Conservation (phyloP, 2,329 filamentous ascomycete genomes). For the Clonostachys chloroleuca region DNA sequence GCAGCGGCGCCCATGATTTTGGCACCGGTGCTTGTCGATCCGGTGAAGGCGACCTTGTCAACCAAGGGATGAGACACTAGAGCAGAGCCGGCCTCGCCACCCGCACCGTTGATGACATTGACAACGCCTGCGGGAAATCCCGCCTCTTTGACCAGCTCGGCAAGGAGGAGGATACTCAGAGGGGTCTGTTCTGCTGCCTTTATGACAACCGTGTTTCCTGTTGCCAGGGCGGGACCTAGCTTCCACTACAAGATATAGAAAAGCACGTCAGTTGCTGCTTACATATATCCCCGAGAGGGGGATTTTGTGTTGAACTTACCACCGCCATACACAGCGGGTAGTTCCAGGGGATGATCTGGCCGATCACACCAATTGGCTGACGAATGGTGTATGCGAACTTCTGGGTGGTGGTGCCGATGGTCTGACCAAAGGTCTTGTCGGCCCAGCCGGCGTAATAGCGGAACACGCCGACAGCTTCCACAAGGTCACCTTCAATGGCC, state of each 20-base stretch:
- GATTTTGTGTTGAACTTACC: too few species aligned
- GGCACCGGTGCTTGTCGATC: slow-evolving; percentile 60
- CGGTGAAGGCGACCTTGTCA: slow-evolving; percentile 64
- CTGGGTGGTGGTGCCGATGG: slow-evolving; percentile 36
- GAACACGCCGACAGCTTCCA: slow-evolving; percentile 11
- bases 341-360: slow-evolving; percentile 48
- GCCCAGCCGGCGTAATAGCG: slow-evolving; percentile 23
- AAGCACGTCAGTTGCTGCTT: too few species aligned
- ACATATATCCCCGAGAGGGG: too few species aligned
- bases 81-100: slow-evolving; percentile 27
- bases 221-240: slow-evolving; percentile 29
- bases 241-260: slow-evolving; percentile 42
- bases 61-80: slow-evolving; percentile 13
- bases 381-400: too few species aligned
- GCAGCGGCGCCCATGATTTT: slow-evolving; percentile 62
- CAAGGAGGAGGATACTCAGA: slow-evolving; percentile 30
- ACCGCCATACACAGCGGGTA: slow-evolving; percentile 50
- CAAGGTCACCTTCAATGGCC: slow-evolving; percentile 54
- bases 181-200: too few species aligned
- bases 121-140: slow-evolving; percentile 37
- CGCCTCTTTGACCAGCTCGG: slow-evolving; percentile 25
- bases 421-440: slow-evolving; percentile 30
- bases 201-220: slow-evolving; percentile 34
- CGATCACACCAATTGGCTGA: slow-evolving; percentile 22
- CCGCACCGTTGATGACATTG: slow-evolving; percentile 33